These are phyloP conservation scores for Zymoseptoria brevis DNA, from an alignment of 2,329 filamentous ascomycete genomes.

Conservation along the genomic window DNA sequence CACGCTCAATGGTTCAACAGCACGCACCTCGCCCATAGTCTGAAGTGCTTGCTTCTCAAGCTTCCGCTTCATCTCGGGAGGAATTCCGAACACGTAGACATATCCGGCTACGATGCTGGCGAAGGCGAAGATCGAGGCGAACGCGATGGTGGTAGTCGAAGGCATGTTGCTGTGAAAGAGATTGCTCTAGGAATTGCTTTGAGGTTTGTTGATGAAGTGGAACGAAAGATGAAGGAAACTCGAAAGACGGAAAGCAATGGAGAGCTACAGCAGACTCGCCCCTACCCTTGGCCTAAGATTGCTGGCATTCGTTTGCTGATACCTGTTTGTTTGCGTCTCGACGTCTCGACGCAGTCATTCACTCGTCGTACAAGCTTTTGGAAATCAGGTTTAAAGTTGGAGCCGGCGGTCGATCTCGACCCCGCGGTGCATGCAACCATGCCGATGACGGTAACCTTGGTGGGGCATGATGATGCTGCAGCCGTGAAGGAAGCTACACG, in stretches of 20 bases:
- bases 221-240: neutral
- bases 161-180: slow-evolving; percentile 12
- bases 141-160: slow-evolving; percentile 15
- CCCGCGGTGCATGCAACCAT: neutral
- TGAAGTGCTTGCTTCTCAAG: slow-evolving; percentile 40
- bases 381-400: neutral
- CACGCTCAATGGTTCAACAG: too few species aligned
- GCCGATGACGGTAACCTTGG: neutral
- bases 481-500: neutral
- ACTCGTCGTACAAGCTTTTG: neutral
- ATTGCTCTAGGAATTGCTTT: neutral
- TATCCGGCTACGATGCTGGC: slow-evolving; percentile 31
- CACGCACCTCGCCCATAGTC: slow-evolving; percentile 46
- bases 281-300: neutral
- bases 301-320: neutral
- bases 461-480: neutral
- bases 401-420: neutral
- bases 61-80: slow-evolving; percentile 39
- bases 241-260: neutral
- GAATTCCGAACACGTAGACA: slow-evolving; percentile 43
- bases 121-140: slow-evolving; percentile 24
- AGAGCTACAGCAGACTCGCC: neutral
- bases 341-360: neutral
- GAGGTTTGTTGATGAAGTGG: neutral
- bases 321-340: neutral